Evolutionary conservation across 225 moss, liverwort and hornwort species (phyloP).

Genomic region (Ulota crispa): DNA sequence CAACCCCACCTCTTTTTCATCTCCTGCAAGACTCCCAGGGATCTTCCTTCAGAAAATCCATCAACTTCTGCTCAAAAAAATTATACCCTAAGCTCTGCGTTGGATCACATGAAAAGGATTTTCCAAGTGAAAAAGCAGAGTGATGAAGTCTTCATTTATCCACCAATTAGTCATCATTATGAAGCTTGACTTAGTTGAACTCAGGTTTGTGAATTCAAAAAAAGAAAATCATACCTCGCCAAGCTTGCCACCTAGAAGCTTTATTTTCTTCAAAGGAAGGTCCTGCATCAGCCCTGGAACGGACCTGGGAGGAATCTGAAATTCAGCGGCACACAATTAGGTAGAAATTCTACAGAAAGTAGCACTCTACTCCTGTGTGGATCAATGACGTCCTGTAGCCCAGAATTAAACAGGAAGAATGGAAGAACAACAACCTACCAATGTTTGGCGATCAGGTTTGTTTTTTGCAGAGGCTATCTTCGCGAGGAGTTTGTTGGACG

Average conservation of each 20-base stretch:
- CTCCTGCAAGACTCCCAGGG: slow-evolving; percentile 59
- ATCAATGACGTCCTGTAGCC: background rate
- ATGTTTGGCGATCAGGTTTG: slow-evolving; percentile 93
- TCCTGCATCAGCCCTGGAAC: slow-evolving; percentile 84
- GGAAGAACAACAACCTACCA: slow-evolving; percentile 43
- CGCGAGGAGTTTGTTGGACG: slow-evolving; percentile 91
- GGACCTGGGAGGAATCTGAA: slow-evolving; percentile 88
- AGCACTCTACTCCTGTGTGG: background rate
- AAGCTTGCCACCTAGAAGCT: slow-evolving; percentile 95
- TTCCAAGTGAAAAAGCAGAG: background rate
- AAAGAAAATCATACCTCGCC: slow-evolving; percentile 67
- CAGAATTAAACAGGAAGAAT: background rate
- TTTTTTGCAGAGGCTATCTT: slow-evolving; percentile 97
- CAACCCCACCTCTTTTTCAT: slow-evolving; percentile 84
- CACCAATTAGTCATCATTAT: slow-evolving; percentile 4
- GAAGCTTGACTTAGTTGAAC: background rate
- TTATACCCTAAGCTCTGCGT: background rate
- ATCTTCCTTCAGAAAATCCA: background rate
- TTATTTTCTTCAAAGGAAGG: slow-evolving; percentile 90
- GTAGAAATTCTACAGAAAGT: background rate
- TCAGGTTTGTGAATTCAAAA: background rate
- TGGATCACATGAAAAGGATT: background rate
- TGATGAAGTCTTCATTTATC: background rate
- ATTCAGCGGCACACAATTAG: slow-evolving; percentile 1
- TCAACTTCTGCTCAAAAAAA: background rate